A percentile compares a stretch with the other conserved stretches of the same genome.
Conservation (phyloP, 2,329 filamentous ascomycete genomes). For the Byssothecium circinans region DNA sequence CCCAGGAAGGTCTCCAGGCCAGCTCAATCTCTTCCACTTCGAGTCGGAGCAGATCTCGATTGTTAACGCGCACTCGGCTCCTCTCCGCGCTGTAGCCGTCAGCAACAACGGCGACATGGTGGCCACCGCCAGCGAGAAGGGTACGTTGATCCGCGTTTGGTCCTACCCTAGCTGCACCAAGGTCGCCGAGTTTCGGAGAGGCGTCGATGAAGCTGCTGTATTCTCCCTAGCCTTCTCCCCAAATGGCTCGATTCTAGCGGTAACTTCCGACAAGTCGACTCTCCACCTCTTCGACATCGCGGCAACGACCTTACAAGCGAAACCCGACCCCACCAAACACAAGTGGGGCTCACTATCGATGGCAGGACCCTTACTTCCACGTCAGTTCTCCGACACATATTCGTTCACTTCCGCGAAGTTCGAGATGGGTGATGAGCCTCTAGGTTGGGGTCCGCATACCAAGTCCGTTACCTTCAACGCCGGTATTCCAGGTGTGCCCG, state of each 20-base stretch:
- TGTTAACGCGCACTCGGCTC: constrained; percentile 83
- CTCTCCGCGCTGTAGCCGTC: constrained; percentile 75
- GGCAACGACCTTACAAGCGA: constrained; percentile 9
- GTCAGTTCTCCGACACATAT: constrained; percentile 86
- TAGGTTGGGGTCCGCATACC: constrained; percentile 29
- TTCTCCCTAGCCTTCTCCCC: constrained; percentile 89
- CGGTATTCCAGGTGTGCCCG: constrained; percentile 56
- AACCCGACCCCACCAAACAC: constrained; percentile 30
- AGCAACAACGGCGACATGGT: constrained; percentile 79
- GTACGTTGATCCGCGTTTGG: constrained; percentile 86
- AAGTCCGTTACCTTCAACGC: constrained; percentile 44
- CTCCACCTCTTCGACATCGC: constrained; percentile 86
- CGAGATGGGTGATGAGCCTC: constrained; percentile 75
- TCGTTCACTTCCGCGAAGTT: constrained; percentile 81
- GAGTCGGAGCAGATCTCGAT: constrained; percentile 83
- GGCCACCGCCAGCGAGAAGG: constrained; percentile 89
- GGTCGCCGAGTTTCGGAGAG: constrained; percentile 81
- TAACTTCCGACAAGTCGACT: constrained; percentile 95
- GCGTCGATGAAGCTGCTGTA: constrained; percentile 83
- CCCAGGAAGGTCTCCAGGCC: constrained; percentile 82
- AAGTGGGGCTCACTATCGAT: constrained; percentile 83
- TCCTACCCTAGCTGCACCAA: constrained; percentile 77
- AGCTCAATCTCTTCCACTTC: constrained; percentile 84
- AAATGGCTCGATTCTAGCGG: constrained; percentile 76
- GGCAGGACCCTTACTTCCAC: constrained; percentile 80